Evolutionary conservation across 176 grass and related monocot genomes (phyloP), one percentile per base, ranked within the genome.

Genomic region (Rhynchospora pubera): DNA sequence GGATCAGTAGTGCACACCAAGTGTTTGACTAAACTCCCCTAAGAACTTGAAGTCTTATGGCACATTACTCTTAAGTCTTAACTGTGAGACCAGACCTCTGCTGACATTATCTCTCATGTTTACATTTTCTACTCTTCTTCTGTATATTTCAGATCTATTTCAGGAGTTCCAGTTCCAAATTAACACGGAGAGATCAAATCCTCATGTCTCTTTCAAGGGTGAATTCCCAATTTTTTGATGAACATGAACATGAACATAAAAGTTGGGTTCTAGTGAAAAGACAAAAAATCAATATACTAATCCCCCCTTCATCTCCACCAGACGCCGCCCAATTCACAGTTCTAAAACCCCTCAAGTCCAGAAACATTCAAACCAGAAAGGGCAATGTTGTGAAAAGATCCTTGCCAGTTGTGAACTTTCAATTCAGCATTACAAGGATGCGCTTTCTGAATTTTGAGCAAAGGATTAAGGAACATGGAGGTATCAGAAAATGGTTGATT

Each of bases 261-360:
- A 80, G 83, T 34, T 88, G 86, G 86, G 80, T 88, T 23, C 19
- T 88, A 39, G 81, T 88, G 16, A 88, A 84, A 44, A 88, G 79
- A 79, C 86, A 70, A 79, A 87, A 65, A 79, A 87, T 87, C 75
- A 80, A 64, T 59, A 84, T 88, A 61, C 57, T 78, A 24, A 44
- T 87, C 58, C 86, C 86, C 34, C 81, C 81, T 52, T 12, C 50
- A 30, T 34, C 62, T 57, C 67, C 85, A 73, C 62, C 12, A 56
- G 1, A 16, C 52, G 4, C 52, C 52, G 16, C 52, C 52, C 52
- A 56, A 16, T 56, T 56, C 13, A 56, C 81, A 24, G 56, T 14
- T 68, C 42, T 42, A n/a, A 42, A 34, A 32, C 62, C 12, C 79
- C 24, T 44, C 50, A 65, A 55, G 21, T 42, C 8, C 21, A 45